Conservation (phyloP, 257 asterid genomes). For the Apocynum venetum region DNA sequence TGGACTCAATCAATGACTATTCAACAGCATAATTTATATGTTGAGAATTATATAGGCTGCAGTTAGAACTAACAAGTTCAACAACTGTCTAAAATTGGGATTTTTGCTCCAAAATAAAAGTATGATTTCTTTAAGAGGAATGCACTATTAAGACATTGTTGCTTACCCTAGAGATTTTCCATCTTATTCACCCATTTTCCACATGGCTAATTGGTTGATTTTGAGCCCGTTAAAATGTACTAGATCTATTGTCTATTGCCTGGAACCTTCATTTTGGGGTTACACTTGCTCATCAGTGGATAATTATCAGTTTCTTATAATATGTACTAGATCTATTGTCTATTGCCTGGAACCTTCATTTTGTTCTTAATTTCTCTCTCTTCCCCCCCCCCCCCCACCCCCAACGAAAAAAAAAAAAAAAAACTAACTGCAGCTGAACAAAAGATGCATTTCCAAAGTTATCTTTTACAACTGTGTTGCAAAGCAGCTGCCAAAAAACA, state of each 20-base stretch:
- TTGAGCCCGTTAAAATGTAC: not conserved
- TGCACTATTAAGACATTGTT: not conserved
- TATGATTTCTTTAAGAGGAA: not conserved
- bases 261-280: not conserved
- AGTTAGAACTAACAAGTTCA: not conserved
- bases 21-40: not conserved
- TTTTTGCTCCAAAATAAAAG: not conserved
- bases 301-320: not conserved
- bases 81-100: not conserved
- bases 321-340: not conserved
- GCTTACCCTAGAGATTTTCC: not conserved
- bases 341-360: not conserved
- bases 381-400: too few species aligned
- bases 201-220: not conserved
- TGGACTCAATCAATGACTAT: slow-evolving; percentile 12
- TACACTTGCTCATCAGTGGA: not conserved
- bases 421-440: not conserved
- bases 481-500: not conserved
- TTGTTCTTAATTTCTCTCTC: too few species aligned
- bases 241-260: not conserved
- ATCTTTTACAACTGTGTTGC: not conserved
- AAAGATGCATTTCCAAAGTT: not conserved
- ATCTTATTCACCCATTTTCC: not conserved
- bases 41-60: not conserved
- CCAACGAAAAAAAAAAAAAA: too few species aligned